phyloP scores from a whole-genome alignment of 192 early-diverging fungal genomes.

The Obelidium mucronatum region DNA sequence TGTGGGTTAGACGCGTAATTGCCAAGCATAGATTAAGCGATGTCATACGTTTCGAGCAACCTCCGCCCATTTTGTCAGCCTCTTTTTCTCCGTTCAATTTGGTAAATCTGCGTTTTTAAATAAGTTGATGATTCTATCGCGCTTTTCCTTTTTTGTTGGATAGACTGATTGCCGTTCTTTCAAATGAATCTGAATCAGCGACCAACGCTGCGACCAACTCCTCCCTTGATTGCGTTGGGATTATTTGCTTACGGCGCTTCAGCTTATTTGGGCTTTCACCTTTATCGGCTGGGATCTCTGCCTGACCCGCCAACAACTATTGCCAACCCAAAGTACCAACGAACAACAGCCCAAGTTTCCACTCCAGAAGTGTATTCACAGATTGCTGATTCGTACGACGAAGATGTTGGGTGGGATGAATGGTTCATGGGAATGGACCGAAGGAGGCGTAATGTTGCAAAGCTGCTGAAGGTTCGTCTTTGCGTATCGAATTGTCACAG shows the following conservation, averaged over 20 bases:
- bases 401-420: conserved; percentile 66
- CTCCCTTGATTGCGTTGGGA: conserved; percentile 23
- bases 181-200: too few species aligned
- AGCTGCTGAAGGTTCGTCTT: conserved; percentile 50
- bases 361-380: conserved; percentile 50
- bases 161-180: too few species aligned
- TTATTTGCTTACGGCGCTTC: conserved; percentile 38
- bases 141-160: too few species aligned
- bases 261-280: conserved; percentile 45
- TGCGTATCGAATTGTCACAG: too few species aligned
- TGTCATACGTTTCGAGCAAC: too few species aligned
- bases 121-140: too few species aligned
- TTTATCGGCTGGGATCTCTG: conserved; percentile 42
- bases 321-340: conserved; percentile 36
- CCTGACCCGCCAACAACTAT: conserved; percentile 38
- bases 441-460: conserved; percentile 52
- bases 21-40: too few species aligned
- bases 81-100: too few species aligned
- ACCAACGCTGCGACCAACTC: neutral
- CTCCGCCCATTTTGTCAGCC: too few species aligned
- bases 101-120: too few species aligned
- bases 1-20: too few species aligned
- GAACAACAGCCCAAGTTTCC: neutral
- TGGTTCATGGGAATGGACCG: conserved; percentile 64
- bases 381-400: conserved; percentile 64